Percentiles rank a stretch among this genome's conserved stretches.
These are phyloP conservation scores for Cucumis hystrix DNA, from an alignment of 306 rosid genomes.

Conservation along the genomic window DNA sequence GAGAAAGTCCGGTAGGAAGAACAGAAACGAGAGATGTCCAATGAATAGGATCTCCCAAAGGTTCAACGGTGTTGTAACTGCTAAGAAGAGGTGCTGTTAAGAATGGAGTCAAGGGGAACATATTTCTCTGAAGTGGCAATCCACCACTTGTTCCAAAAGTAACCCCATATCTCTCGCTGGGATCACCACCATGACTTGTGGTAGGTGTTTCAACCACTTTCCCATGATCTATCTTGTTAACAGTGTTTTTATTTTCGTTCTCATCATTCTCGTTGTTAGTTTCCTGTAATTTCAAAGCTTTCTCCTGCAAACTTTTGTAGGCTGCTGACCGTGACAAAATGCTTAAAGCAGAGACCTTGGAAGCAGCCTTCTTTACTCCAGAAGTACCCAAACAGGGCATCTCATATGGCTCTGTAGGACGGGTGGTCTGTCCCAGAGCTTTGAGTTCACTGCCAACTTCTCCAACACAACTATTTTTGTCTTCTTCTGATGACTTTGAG, in stretches of 20 bases:
- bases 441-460: constrained; percentile 66
- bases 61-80: constrained; percentile 61
- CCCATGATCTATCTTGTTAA: constrained; percentile 67
- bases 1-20: constrained; percentile 57
- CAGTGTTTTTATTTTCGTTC: constrained; percentile 63
- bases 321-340: constrained; percentile 84
- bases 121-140: constrained; percentile 77
- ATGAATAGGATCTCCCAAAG: constrained; percentile 65
- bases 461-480: constrained; percentile 43
- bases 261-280: constrained; percentile 50
- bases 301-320: constrained; percentile 81
- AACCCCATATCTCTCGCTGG: constrained; percentile 35
- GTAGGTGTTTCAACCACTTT: constrained; percentile 67
- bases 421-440: constrained; percentile 51
- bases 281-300: constrained; percentile 55
- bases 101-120: constrained; percentile 55
- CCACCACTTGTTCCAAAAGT: constrained; percentile 58
- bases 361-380: constrained; percentile 40
- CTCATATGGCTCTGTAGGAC: constrained; percentile 80
- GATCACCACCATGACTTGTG: constrained; percentile 36
- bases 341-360: constrained; percentile 71
- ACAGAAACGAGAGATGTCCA: constrained; percentile 86
- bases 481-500: constrained; percentile 55
- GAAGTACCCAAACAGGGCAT: constrained; percentile 64
- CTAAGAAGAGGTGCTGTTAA: constrained; percentile 83